Evolutionary conservation across 805 yeast genomes (phyloP), one percentile per base, ranked within the genome.

Genomic region (Candida montana): DNA sequence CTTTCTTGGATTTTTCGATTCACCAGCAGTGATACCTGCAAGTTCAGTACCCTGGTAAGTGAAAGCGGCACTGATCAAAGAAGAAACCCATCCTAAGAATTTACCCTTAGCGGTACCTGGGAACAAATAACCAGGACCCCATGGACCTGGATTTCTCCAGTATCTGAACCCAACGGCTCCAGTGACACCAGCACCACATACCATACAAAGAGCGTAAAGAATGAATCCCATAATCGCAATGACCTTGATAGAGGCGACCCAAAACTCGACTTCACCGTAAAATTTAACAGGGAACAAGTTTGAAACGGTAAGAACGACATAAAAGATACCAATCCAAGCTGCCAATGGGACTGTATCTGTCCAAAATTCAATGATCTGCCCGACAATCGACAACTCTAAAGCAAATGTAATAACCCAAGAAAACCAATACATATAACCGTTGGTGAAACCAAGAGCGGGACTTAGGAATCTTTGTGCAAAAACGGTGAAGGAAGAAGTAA

Each of bases 11-110:
- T 79, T 79, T 23, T 71, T 69, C 38, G 83, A 71, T 63, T 83
- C 93, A 63, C 89, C 88, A 27, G 85, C 84, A 4, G 87, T 69
- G 41, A 83, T 70, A 62, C 89, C 90, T 18, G 81, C 78, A 58
- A 81, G 69, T 60, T 83, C 93, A 37, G 83, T 80, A 61, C 90
- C 90, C 64, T 82, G 89, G 61, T 74, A 83, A 21, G 90, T 83
- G 68, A 83, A 83, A n/a, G 85, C 83, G 29, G 90, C 86, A 43
- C 75, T 76, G 48, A 83, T 72, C 53, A 83, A 68, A 5, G 88
- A 81, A 9, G 79, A 68, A 40, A 81, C 72, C 82, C 83, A 81
- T 39, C 87, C 87, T 38, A 81, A 63, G 55, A 82, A 80, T 57
- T 80, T 69, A 38, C 70, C 84, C 35, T 81, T 77, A 46, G 68